A percentile compares a stretch with the other conserved stretches of the same genome.
These are phyloP conservation scores for Furcasterigmium furcatum DNA, from an alignment of 2,329 filamentous ascomycete species.

Conservation along the genomic window DNA sequence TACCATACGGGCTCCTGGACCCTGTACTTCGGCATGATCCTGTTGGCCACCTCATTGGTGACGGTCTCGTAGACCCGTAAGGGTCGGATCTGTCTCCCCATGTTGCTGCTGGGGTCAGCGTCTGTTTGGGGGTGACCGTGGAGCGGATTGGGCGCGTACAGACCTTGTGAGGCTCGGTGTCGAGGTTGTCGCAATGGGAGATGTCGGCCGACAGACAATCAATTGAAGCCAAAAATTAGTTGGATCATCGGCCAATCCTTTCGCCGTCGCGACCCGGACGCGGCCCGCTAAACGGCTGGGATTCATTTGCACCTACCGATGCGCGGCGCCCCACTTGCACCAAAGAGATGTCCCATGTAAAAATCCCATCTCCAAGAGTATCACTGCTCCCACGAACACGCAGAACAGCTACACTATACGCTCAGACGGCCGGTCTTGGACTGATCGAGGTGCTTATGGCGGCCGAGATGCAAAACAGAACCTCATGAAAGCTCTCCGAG, in stretches of 20 bases:
- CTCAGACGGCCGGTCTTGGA: not conserved
- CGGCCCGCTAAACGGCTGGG: not conserved
- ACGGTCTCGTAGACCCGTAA: slow-evolving; percentile 44
- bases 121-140: not conserved
- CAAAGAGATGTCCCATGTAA: not conserved
- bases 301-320: not conserved
- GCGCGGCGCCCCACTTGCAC: not conserved
- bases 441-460: not conserved
- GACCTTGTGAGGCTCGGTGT: not conserved
- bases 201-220: not conserved
- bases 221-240: slow-evolving; percentile 10
- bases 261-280: slow-evolving; percentile 5
- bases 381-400: not conserved
- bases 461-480: slow-evolving; percentile 39
- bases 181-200: not conserved
- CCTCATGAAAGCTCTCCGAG: slow-evolving; percentile 58
- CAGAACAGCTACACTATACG: not conserved
- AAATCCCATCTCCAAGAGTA: not conserved
- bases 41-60: slow-evolving; percentile 38
- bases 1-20: slow-evolving; percentile 45
- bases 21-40: slow-evolving; percentile 27
- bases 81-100: slow-evolving; percentile 43
- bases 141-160: not conserved
- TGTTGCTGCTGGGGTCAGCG: slow-evolving; percentile 14
- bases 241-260: slow-evolving; percentile 13